These are phyloP conservation scores for Pseudoscleropodium purum DNA, from an alignment of 225 moss, liverwort and hornwort genomes.

Conservation along the genomic window DNA sequence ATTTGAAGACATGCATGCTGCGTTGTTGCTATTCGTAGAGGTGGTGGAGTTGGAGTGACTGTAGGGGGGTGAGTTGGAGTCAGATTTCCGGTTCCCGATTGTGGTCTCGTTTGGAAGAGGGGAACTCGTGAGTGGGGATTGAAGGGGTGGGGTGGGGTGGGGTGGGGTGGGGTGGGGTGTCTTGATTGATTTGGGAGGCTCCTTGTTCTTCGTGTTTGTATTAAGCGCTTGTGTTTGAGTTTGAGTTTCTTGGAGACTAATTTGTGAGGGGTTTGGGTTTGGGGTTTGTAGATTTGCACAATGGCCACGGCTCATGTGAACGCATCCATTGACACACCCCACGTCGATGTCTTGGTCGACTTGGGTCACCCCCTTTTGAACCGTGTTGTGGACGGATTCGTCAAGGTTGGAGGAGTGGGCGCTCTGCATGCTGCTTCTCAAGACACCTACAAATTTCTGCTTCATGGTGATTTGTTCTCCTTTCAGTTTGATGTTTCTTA, in stretches of 20 bases:
- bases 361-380: slow-evolving; percentile 86
- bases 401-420: slow-evolving; percentile 90
- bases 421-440: slow-evolving; percentile 83
- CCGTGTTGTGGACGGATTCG: slow-evolving; percentile 79
- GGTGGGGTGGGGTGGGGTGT: background rate
- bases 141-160: background rate
- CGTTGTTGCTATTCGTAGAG: background rate
- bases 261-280: background rate
- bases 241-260: background rate
- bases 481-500: too few species aligned
- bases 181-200: background rate
- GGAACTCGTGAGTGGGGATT: background rate
- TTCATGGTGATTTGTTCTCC: slow-evolving; percentile 6
- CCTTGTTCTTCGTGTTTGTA: background rate
- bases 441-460: slow-evolving; percentile 42
- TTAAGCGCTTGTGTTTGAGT: background rate
- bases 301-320: slow-evolving; percentile 34
- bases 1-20: background rate
- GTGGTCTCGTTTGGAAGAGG: background rate
- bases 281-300: background rate
- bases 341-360: slow-evolving; percentile 52
- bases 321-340: slow-evolving; percentile 20
- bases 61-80: background rate
- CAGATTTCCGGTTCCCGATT: background rate
- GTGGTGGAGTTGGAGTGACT: too few species aligned